phyloP scores from a whole-genome alignment of 164 flowering plant genomes.

The Amborella trichopoda region DNA sequence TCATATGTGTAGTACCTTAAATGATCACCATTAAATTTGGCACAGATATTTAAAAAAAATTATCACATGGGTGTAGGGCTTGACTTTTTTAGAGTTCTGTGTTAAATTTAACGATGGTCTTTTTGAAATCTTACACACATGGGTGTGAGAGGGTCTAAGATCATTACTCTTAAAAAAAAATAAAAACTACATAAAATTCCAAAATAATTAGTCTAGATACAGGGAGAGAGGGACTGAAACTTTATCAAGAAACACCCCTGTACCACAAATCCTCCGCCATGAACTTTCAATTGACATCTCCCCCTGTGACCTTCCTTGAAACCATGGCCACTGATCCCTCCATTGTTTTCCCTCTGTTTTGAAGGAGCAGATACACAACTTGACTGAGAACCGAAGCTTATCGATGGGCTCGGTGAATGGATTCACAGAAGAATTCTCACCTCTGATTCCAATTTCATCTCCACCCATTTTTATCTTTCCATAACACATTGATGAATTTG shows the following conservation, averaged over 20 bases:
- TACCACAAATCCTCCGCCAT: slow-evolving; percentile 79
- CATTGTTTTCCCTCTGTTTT: slow-evolving; percentile 29
- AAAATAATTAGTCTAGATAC: no score
- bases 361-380: slow-evolving; percentile 46
- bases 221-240: background rate
- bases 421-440: no score
- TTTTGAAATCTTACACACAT: no score
- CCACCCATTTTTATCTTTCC: slow-evolving; percentile 15
- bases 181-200: no score
- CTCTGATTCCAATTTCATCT: slow-evolving; percentile 26
- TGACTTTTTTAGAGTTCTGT: no score
- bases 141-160: no score
- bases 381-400: slow-evolving; percentile 83
- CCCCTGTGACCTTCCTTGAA: slow-evolving; percentile 49
- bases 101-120: no score
- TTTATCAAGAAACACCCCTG: slow-evolving; percentile 72
- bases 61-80: no score
- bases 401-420: slow-evolving; percentile 55
- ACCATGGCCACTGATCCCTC: slow-evolving; percentile 18
- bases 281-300: slow-evolving; percentile 72
- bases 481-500: slow-evolving; percentile 20
- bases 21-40: no score
- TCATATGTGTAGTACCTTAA: no score
- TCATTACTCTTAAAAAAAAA: no score
- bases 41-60: no score